Base-by-base conservation (phyloP, 805 yeast genomes). In the Pichia paraexigua region DNA sequence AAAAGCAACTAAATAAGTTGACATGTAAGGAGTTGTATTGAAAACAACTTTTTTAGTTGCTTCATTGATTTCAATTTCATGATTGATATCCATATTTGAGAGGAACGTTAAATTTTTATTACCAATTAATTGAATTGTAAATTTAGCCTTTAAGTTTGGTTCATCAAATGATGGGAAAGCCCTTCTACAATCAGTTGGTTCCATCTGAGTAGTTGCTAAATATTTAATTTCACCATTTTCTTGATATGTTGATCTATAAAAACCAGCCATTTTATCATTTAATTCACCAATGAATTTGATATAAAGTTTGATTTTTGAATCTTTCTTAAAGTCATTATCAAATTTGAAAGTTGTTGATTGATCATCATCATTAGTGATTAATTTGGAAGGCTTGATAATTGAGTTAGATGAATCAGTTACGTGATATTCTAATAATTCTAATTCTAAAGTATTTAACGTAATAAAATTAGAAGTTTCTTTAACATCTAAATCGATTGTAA, bases 111-210 rank as follows among this genome's bases (percentile, higher is more conserved):
- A 67, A 65, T 75, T 65, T 32, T 68, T 65, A 21, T 63, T 60
- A 28, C 66, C 66, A 30, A 71, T 63, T 8, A 71, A 58, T 17
- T 69, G 67, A 41, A 86, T 76, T 24, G 71, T 61, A 61, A 85
- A 77, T 10, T 79, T 75, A 28, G 85, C 84, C 63, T 77, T 79
- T 50, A 76, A 63, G 48, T 71, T 73, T 15, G 84, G 83, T 63
- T 79, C 83, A 60, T 79, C 83, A 52, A 78, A 64, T 58, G 79
- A 77, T 13, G 84, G 84, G 63, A 79, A 79, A 10, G 82, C 79
- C 55, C 80, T 69, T 65, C 84, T 71, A 50, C 82, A 80, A 56
- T 78, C 82, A 9, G 83, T 77, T 46, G 84, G 79, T 63, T 79
- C 84, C 62, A 79, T 77, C 61, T 79, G 84, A 24, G 84, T 79